phyloP scores from a whole-genome alignment of 495 filamentous ascomycete genomes.

The Hyaloscypha bicolor region DNA sequence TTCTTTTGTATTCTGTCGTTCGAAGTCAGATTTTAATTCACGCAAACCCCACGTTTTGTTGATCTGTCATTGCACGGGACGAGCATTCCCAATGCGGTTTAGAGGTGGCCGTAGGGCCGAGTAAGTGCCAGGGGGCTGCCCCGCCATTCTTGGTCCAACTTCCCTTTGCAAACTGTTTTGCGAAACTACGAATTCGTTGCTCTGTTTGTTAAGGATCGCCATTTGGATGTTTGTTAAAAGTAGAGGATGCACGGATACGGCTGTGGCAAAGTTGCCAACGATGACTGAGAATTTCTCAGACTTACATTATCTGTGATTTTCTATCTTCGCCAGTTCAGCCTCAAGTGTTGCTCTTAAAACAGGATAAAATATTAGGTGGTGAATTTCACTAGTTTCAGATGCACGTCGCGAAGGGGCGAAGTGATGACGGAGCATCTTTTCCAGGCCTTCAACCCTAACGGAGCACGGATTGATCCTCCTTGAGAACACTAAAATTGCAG shows the following conservation, averaged over 20 bases:
- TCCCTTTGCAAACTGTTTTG: neutral
- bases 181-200: neutral
- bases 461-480: no score
- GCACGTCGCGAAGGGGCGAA: no score
- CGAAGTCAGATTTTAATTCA: neutral
- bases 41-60: neutral
- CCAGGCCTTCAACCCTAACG: no score
- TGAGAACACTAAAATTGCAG: no score
- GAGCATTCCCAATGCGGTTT: neutral
- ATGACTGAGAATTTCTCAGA: neutral
- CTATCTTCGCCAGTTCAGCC: no score
- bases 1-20: neutral
- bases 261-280: neutral
- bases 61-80: slow-evolving; percentile 1
- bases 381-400: no score
- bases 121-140: neutral
- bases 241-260: neutral
- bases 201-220: neutral
- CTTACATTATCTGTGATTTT: no score
- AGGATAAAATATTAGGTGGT: no score
- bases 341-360: no score
- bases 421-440: no score
- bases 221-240: neutral
- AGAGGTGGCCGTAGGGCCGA: neutral
- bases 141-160: neutral